Base-by-base conservation (phyloP, 1,284 basidiomycete species). In the Heterobasidion irregulare region DNA sequence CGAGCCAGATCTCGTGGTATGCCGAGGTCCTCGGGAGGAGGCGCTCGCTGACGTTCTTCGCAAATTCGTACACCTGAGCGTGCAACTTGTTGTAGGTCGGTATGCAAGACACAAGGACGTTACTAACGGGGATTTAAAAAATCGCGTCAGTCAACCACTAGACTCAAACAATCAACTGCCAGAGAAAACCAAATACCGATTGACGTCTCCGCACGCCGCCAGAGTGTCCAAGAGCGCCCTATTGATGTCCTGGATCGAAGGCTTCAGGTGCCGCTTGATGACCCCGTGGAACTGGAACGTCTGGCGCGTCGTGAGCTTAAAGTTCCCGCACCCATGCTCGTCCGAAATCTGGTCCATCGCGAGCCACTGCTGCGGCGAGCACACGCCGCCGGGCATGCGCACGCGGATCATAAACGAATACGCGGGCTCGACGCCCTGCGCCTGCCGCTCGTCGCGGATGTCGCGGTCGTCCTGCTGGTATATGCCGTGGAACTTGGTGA, bases 261-360 rank as follows among this genome's bases (percentile, higher is more conserved):
- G 85, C 76, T 99, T 99, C 70, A 99, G 74, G 70, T 99, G 92
- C 61, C 82, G 82, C 80, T 99, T 99, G 76, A 99, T 89, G 63
- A 99, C 89, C 59, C 96, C 96, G 72, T 99, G 96, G 82, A 98
- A 99, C 75, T 99, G 96, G 86, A 98, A 98, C n/a, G 97, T 99
- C 73, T 95, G 87, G 59, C 96, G 80, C 33, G 97, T 99, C 52
- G 96, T 99, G 64, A 99, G 88, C 79, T 99, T 99, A 76, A 99
- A 89, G 13, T 95, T 95, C 56, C 90, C 84, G 65, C 88, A 92
- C 33, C 94, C 96, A 71, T 96, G 93, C 72, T 95, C 90, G 67
- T 98, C 95, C 56, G 94, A 85, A 61, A 99, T 98, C 62, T 88
- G 85, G 74, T 98, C 94, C 82, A 99, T 92, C 65, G 89, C 83